Evolutionary conservation across 371 early-diverging fungal species (phyloP), one percentile per base, ranked within the genome.

Genomic region (Cokeromyces recurvatus): DNA sequence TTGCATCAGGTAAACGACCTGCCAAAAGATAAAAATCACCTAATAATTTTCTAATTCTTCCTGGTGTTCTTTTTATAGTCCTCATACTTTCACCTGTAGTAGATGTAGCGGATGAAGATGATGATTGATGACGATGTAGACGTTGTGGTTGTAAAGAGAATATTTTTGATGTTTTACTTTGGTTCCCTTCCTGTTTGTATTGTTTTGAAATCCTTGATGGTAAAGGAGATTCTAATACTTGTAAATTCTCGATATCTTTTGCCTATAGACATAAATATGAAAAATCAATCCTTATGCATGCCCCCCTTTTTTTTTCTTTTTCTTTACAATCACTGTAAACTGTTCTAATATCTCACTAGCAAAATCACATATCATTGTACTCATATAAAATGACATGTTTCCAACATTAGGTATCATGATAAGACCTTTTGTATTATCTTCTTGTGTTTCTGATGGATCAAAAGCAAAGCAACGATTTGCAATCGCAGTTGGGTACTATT

Each of bases 361-460:
- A 64, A 85, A 79, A 46, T 84, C 83, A 39, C 77, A 81, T 46
- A 92, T 89, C 78, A 89, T 74, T 2, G 86, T 85, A 31, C 78
- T 72, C 58, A 90, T 74, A 57, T 90, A 87, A 44, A 87, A 88
- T 1, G 80, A 77, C 38, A 89, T 75, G 51, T 89, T 80, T 21
- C 90, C 90, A 15, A 85, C 87, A 52, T 87, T 85, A 2, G 92
- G 92, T 27, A 90, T 86, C 82, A 86, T 84, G 19, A 84, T 84
- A 10, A 88, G 51, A 3, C 86, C 87, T 43, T 84, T 71, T n/a
- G 81, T 83, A 60, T 87, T 80, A 52, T 89, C 87, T 11, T 78
- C 78, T 38, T 87, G 85, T 19, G 71, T 71, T 44, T 86, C 87
- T 11, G 76, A 66, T 6, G 92, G 91, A 53, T 91, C 89, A 65